Conservation (phyloP, 495 filamentous ascomycete genomes). For the Cercophora newfieldiana region DNA sequence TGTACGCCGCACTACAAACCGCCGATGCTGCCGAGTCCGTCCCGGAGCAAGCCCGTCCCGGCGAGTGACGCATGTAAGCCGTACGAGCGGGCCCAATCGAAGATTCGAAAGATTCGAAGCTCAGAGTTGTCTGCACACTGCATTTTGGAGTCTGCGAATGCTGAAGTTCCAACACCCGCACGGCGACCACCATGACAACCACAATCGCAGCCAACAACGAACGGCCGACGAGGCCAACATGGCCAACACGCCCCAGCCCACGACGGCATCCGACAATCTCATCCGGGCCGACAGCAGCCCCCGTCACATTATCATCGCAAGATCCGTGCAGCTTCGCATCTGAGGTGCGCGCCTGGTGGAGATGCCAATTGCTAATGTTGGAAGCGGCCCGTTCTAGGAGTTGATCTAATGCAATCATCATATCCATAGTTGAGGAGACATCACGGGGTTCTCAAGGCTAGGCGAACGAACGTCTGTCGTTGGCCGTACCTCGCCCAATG, state of each 20-base stretch:
- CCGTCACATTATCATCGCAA: too few relatives aligned
- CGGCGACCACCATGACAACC: too few relatives aligned
- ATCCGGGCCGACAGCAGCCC: too few relatives aligned
- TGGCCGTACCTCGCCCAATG: conserved; percentile 4
- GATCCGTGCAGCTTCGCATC: background rate
- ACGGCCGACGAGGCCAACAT: too few relatives aligned
- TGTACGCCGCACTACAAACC: background rate
- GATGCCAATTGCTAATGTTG: background rate
- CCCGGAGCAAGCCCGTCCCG: background rate
- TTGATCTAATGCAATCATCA: conserved; percentile 6
- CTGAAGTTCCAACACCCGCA: too few relatives aligned
- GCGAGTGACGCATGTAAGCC: background rate
- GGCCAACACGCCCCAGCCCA: too few relatives aligned
- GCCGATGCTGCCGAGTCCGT: background rate
- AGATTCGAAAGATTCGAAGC: background rate
- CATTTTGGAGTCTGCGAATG: background rate
- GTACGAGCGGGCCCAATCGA: background rate
- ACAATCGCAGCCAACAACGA: too few relatives aligned
- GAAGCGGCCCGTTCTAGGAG: background rate
- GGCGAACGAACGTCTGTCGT: background rate
- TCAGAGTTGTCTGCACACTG: background rate
- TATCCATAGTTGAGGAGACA: background rate
- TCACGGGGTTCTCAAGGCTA: background rate
- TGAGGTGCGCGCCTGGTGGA: background rate
- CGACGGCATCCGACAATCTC: too few relatives aligned